Evolutionary conservation across 345 rosid genomes (phyloP).

Genomic region (Microcos paniculata): DNA sequence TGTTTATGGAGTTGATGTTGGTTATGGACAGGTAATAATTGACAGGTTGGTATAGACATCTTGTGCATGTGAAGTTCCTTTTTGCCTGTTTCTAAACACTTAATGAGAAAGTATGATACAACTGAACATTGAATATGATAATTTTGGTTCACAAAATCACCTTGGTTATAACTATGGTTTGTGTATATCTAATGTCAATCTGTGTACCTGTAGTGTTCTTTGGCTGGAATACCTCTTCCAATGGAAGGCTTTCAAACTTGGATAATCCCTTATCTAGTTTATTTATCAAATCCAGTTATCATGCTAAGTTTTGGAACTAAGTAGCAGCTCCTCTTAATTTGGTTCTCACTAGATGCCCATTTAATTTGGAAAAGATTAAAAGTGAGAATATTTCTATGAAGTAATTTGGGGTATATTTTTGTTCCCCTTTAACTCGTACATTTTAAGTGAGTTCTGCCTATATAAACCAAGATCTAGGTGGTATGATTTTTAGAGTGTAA

Average conservation of each 20-base stretch:
- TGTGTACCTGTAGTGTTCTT: background rate
- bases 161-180: background rate
- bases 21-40: conserved; percentile 82
- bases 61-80: background rate
- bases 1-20: conserved; percentile 97
- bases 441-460: background rate
- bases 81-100: background rate
- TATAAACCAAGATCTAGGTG: background rate
- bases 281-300: background rate
- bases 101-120: background rate
- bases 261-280: background rate
- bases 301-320: background rate
- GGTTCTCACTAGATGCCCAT: background rate
- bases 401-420: background rate
- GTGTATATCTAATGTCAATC: background rate
- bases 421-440: background rate
- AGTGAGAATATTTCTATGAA: background rate
- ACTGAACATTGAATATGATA: background rate
- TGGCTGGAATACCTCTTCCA: too few species aligned
- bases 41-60: background rate
- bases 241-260: background rate
- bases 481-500: background rate
- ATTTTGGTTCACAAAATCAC: background rate
- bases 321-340: background rate
- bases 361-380: background rate